Conservation (phyloP, 2,329 filamentous ascomycete genomes). For the Albophoma yamanashiensis region DNA sequence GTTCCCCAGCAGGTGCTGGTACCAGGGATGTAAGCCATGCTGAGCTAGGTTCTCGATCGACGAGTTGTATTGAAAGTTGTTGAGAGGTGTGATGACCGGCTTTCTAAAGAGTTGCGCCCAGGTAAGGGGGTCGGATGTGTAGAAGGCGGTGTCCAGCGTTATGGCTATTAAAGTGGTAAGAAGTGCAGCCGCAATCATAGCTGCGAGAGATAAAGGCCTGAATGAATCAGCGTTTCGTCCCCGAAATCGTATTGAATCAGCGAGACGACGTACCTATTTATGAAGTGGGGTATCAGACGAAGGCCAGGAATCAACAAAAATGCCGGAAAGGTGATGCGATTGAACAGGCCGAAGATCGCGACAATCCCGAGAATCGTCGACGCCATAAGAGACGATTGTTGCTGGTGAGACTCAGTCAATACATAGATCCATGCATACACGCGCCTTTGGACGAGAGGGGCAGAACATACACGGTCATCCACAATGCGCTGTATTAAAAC, state of each 20-base stretch:
- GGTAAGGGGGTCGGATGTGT: conserved; percentile 51
- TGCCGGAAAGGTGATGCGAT: conserved; percentile 93
- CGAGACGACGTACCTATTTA: conserved; percentile 52
- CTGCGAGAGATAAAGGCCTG: conserved; percentile 50
- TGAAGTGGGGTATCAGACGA: conserved; percentile 75
- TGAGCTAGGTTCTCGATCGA: conserved; percentile 57
- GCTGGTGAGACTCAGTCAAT: conserved; percentile 32
- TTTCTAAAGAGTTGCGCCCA: conserved; percentile 52
- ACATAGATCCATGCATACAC: not conserved
- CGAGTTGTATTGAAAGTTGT: conserved; percentile 70
- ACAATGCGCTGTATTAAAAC: conserved; percentile 83
- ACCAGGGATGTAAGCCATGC: conserved; percentile 70
- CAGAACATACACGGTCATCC: conserved; percentile 56
- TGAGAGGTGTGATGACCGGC: conserved; percentile 66
- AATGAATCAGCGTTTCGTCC: conserved; percentile 8
- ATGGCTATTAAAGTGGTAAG: conserved; percentile 64
- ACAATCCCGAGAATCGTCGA: conserved; percentile 72
- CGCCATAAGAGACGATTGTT: conserved; percentile 65
- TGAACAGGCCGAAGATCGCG: conserved; percentile 80
- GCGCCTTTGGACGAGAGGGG: not conserved
- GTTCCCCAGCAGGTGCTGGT: conserved; percentile 65
- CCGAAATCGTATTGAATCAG: not conserved
- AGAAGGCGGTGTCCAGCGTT: conserved; percentile 77
- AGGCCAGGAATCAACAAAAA: conserved; percentile 79
- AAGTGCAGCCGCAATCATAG: conserved; percentile 53